Evolutionary conservation across 495 filamentous ascomycete species (phyloP).

Genomic region (Aspergillus campestris): DNA sequence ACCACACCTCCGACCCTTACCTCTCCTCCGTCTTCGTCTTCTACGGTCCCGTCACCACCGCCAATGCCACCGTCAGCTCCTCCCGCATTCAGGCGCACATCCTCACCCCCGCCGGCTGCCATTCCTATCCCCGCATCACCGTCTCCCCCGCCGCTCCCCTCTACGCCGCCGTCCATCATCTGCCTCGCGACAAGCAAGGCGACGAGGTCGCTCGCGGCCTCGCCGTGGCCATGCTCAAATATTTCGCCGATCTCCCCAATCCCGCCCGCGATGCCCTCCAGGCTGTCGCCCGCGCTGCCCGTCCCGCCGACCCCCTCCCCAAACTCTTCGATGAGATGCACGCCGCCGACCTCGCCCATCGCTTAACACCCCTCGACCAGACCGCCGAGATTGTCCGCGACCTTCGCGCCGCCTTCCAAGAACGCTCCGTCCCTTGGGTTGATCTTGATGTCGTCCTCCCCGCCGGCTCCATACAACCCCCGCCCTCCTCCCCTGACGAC

Average conservation of each 20-base stretch:
- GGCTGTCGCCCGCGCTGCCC: constrained; percentile 24
- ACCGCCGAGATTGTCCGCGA: constrained; percentile 59
- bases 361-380: constrained; percentile 72
- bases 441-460: constrained; percentile 87
- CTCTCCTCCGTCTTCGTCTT: constrained; percentile 74
- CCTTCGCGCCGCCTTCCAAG: constrained; percentile 62
- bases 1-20: constrained; percentile 70
- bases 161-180: constrained; percentile 80
- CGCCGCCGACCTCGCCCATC: constrained; percentile 79
- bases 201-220: constrained; percentile 83
- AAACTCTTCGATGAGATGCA: constrained; percentile 84
- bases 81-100: constrained; percentile 90
- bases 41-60: constrained; percentile 74
- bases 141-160: constrained; percentile 92
- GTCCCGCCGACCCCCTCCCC: constrained; percentile 36
- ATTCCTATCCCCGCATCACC: constrained; percentile 80
- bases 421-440: constrained; percentile 70
- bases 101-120: constrained; percentile 78
- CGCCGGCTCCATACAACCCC: constrained; percentile 54
- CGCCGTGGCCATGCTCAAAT: constrained; percentile 86
- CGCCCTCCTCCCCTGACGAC: background rate
- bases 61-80: constrained; percentile 75
- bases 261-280: constrained; percentile 53
- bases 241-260: constrained; percentile 80
- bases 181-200: constrained; percentile 90